Evolutionary conservation across 805 yeast genomes (phyloP).

Genomic region (Candida orba): DNA sequence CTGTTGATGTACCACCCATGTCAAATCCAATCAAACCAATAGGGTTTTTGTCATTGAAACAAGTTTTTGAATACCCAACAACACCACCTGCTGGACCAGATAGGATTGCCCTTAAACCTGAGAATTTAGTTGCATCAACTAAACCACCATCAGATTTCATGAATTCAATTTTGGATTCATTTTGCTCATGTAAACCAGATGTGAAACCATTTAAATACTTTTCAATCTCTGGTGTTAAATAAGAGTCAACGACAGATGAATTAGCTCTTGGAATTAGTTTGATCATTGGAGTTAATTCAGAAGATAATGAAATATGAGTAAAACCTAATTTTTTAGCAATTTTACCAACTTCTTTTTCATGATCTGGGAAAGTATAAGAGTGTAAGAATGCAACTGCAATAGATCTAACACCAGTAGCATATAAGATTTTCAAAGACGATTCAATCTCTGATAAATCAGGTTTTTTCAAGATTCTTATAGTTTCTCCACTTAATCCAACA

Average conservation of each 20-base stretch:
- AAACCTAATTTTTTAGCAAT: constrained; percentile 65
- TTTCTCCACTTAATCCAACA: constrained; percentile 62
- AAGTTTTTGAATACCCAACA: constrained; percentile 85
- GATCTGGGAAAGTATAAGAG: constrained; percentile 65
- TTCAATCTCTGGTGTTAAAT: constrained; percentile 71
- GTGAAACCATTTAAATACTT: constrained; percentile 56
- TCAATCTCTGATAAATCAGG: constrained; percentile 42
- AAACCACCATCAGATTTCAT: constrained; percentile 98
- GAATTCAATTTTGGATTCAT: constrained; percentile 52
- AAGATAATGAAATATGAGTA: constrained; percentile 58
- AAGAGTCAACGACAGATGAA: constrained; percentile 76
- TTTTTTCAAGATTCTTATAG: constrained; percentile 45
- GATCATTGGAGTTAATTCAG: constrained; percentile 71
- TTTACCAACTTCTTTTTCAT: constrained; percentile 52
- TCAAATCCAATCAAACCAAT: constrained; percentile 75
- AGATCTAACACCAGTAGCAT: constrained; percentile 54
- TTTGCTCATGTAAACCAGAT: constrained; percentile 47
- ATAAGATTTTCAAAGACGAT: constrained; percentile 35
- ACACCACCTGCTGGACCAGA: constrained; percentile 99
- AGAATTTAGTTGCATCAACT: constrained; percentile 73
- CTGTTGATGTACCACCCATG: constrained; percentile 91
- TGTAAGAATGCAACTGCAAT: constrained; percentile 69
- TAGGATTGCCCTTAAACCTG: constrained; percentile 81
- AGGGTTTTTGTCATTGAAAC: constrained; percentile 47
- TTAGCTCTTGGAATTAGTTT: constrained; percentile 69